Evolutionary conservation across 2,329 filamentous ascomycete species (phyloP), one percentile per base, ranked within the genome.

Genomic region (Aspergillus chevalieri): DNA sequence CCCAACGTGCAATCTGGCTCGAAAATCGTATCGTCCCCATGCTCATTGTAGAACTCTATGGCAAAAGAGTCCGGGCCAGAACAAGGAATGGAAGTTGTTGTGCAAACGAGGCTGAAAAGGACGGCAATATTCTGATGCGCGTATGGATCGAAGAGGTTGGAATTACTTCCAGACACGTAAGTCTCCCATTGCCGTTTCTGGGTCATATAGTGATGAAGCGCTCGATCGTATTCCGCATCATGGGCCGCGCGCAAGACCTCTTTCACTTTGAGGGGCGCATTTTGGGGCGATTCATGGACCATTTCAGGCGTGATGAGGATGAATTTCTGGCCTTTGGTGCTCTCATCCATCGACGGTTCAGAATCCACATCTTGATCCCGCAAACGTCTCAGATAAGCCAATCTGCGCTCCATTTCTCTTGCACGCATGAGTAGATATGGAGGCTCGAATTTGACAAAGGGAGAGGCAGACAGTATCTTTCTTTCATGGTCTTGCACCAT

Each of bases 131-230:
- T 95, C 63, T 98, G 93, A 63, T 98, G 94, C 0, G 89, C 87
- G 64, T 90, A 93, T 0, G 94, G 93, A 64, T 98, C 90, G 59
- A 96, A 98, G 1, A 97, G 78, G 62, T 94, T 87, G 28, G 87
- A 76, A 57, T 93, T 94, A 21, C 38, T 41, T 12, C 89, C 89
- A 46, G 92, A 84, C 19, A 96, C 85, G 61, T 95, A 95, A 24
- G 89, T 88, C 65, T 98, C 93, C 93, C 93, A 98, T 59, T 96
- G 91, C 26, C 89, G 83, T 49, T 90, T 95, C 65, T 97, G 92
- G 0, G 89, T 96, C 66, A 90, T 83, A 65, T 97, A 98, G 59
- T 91, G 90, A 69, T 96, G 89, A 30, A 94, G 73, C 1, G 92
- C 91, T 69, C 93, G 95, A 66, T 98, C 91, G 60, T 97, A 96